Evolutionary conservation across 768 basidiomycete species (phyloP), one percentile per base, ranked within the genome.

Genomic region (Multifurca ochricompacta): DNA sequence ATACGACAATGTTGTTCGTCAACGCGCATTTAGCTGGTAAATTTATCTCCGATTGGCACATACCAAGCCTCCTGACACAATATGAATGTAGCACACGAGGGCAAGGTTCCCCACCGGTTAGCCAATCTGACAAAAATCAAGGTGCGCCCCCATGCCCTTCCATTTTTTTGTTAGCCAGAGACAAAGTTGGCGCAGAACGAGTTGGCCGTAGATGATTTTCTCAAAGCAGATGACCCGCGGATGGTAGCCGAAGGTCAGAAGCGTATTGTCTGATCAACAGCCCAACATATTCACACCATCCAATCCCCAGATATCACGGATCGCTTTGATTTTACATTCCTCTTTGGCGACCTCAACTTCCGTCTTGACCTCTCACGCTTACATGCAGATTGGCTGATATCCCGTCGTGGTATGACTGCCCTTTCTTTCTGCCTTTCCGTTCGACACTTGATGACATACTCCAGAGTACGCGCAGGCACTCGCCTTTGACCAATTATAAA

Each of bases 321-420:
- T 63, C 81, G 78, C 61, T 96, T 93, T 63, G 94, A 97, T 66
- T 84, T 84, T 56, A 81, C 87, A 0, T 96, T 95, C 66, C 75
- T 94, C 40, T 89, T 82, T 61, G 94, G 93, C 3, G 94, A 96
- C 67, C 78, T 93, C 44, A 97, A 95, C 68, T 96, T 96, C 65
- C 78, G 94, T 31, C 71, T 96, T 45, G 85, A 94, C 59, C 81
- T 96, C 41, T 86, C 92, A 6, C 79, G 94, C 16, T 70, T 94
- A 11, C 94, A 97, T 64, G 93, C 93, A 4, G 94, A 97, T 68
- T 96, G 93, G 92, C 73, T 97, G 3, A 82, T 94, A 55, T 81
- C 88, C 23, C 79, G 81, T 32, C 82, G 83, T 73, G 88, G 88
- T 87, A 58, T 35, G 69, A 59, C 18, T 11, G 5, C 25, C 21